phyloP scores from a whole-genome alignment of 2,329 filamentous ascomycete species.

The Cercospora sesami region DNA sequence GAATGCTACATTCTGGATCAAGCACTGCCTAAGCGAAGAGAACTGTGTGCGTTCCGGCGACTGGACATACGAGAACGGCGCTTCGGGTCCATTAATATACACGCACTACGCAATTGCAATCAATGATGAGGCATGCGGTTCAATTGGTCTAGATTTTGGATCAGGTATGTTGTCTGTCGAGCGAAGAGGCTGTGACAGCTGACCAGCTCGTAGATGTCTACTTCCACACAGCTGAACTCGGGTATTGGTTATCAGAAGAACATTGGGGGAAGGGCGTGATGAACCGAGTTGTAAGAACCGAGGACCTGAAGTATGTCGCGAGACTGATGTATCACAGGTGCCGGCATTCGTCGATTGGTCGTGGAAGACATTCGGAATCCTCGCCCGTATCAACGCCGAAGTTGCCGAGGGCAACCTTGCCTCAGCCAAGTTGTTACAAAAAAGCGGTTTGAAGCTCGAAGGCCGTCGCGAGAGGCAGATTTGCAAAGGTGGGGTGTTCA shows the following conservation, averaged over 20 bases:
- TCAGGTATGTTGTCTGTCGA: constrained; percentile 31
- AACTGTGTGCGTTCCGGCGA: constrained; percentile 23
- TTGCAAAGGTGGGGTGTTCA: constrained; percentile 40
- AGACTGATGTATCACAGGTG: constrained; percentile 21
- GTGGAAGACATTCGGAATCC: constrained; percentile 37
- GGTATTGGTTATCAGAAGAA: constrained; percentile 46
- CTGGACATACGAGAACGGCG: constrained; percentile 24
- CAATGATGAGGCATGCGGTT: constrained; percentile 38
- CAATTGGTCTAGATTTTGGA: constrained; percentile 40
- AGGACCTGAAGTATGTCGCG: constrained; percentile 23
- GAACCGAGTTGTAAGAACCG: neutral
- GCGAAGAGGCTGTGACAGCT: neutral
- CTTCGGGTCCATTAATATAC: constrained; percentile 23
- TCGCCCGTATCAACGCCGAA: constrained; percentile 37
- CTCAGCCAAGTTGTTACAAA: constrained; percentile 42
- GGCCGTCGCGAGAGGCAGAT: constrained; percentile 40
- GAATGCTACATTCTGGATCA: constrained; percentile 41
- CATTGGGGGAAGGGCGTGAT: constrained; percentile 37
- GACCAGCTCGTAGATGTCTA: constrained; percentile 35
- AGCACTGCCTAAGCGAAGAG: constrained; percentile 27
- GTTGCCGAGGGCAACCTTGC: constrained; percentile 39
- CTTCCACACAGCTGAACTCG: constrained; percentile 43
- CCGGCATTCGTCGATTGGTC: constrained; percentile 40
- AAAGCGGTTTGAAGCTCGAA: constrained; percentile 43
- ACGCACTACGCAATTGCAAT: constrained; percentile 32